These are phyloP conservation scores for Salix purpurea DNA, from an alignment of 345 rosid species.

Conservation along the genomic window DNA sequence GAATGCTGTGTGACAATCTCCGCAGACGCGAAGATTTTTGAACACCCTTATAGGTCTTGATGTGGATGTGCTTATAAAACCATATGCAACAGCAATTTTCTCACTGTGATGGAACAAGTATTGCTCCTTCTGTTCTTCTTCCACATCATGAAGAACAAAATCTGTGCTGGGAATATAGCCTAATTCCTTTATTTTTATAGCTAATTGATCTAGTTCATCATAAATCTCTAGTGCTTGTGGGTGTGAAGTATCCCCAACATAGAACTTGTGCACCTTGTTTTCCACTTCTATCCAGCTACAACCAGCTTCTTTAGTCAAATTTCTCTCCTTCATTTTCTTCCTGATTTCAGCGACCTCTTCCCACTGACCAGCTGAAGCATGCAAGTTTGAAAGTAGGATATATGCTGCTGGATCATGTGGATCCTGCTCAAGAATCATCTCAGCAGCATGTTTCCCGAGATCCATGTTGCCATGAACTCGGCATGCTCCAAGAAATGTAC, in stretches of 20 bases:
- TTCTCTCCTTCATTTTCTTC: conserved; percentile 55
- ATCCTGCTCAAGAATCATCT: conserved; percentile 58
- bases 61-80: conserved; percentile 50
- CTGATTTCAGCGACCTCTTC: conserved; percentile 48
- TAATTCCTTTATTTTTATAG: conserved; percentile 40
- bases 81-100: conserved; percentile 70
- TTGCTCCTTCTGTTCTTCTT: conserved; percentile 58
- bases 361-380: conserved; percentile 69
- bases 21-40: conserved; percentile 63
- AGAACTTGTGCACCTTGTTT: conserved; percentile 55
- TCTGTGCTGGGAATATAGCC: conserved; percentile 67
- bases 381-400: conserved; percentile 61
- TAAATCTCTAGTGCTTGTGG: conserved; percentile 43
- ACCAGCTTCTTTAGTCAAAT: conserved; percentile 69
- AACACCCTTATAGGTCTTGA: conserved; percentile 59
- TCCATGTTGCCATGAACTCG: conserved; percentile 48
- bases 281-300: conserved; percentile 76
- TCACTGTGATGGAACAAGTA: conserved; percentile 69
- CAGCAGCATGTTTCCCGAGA: conserved; percentile 56
- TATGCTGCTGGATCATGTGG: conserved; percentile 64
- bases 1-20: conserved; percentile 72
- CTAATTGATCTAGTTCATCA: conserved; percentile 40
- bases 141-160: conserved; percentile 67
- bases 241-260: conserved; percentile 69
- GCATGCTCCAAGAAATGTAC: conserved; percentile 77